Conservation (phyloP, 495 filamentous ascomycete species). For the Aspergillus incahuasiensis region DNA sequence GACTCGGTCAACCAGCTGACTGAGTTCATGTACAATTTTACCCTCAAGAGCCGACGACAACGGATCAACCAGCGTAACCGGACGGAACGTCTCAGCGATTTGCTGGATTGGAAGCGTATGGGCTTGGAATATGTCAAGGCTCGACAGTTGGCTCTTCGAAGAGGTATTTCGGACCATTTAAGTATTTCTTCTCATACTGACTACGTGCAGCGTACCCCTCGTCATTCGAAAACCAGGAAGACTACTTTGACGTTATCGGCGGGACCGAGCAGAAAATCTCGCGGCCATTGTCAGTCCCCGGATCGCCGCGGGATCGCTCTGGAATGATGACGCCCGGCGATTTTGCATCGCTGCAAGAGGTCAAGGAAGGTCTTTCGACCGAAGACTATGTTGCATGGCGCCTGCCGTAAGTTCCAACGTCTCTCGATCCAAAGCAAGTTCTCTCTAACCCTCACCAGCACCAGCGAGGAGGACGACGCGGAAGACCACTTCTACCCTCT, state of each 20-base stretch:
- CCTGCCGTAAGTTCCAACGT: constrained; percentile 69
- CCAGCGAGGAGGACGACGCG: constrained; percentile 88
- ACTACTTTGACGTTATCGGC: constrained; percentile 79
- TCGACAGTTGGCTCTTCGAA: constrained; percentile 81
- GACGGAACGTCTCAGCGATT: constrained; percentile 91
- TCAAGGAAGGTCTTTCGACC: constrained; percentile 85
- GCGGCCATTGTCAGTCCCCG: constrained; percentile 86
- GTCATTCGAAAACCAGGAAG: constrained; percentile 71
- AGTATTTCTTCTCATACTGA: not conserved
- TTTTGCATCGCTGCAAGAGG: constrained; percentile 93
- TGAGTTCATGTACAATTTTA: constrained; percentile 91
- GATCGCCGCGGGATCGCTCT: constrained; percentile 81
- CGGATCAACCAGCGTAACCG: constrained; percentile 98
- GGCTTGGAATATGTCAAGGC: constrained; percentile 99
- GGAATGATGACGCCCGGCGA: constrained; percentile 99
- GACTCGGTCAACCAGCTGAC: constrained; percentile 94
- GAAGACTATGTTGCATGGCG: constrained; percentile 99
- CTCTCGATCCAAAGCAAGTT: not conserved
- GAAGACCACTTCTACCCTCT: constrained; percentile 93
- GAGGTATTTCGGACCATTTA: constrained; percentile 45
- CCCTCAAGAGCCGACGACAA: constrained; percentile 88
- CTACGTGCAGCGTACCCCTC: constrained; percentile 67
- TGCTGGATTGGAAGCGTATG: constrained; percentile 99
- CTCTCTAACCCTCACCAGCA: constrained; percentile 8
- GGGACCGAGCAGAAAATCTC: constrained; percentile 89